Evolutionary conservation across 1,284 basidiomycete genomes (phyloP).

Genomic region (Puccinia triticina): DNA sequence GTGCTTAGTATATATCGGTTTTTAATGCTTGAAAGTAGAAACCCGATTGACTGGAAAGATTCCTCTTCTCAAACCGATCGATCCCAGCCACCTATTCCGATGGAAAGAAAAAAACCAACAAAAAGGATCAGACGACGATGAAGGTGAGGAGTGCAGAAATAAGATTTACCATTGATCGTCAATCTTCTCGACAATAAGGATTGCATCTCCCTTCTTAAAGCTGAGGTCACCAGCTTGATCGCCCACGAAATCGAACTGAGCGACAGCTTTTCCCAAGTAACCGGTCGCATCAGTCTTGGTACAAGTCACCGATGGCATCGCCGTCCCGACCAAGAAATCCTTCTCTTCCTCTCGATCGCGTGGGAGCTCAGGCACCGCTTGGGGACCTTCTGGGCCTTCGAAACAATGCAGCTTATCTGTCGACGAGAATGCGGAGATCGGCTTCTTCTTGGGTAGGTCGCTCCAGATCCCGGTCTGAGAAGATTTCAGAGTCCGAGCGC

Average conservation of each 20-base stretch:
- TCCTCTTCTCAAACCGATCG: conserved; percentile 45
- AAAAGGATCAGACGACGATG: not conserved
- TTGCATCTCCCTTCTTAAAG: conserved; percentile 80
- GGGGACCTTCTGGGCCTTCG: not conserved
- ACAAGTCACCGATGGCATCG: conserved; percentile 30
- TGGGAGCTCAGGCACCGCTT: not conserved
- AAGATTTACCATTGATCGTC: conserved; percentile 74
- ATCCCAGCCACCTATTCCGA: conserved; percentile 37
- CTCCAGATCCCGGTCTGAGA: not conserved
- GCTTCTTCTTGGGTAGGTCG: not conserved
- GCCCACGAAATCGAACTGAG: conserved; percentile 33
- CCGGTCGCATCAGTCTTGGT: conserved; percentile 28
- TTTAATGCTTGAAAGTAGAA: conserved; percentile 1
- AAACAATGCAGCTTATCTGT: conserved; percentile 11
- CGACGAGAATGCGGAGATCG: conserved; percentile 4
- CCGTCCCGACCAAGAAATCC: conserved; percentile 37
- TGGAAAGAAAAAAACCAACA: not conserved
- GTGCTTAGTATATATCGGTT: no score
- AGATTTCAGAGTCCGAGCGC: not conserved
- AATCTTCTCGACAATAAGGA: conserved; percentile 73
- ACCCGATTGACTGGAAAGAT: conserved; percentile 48
- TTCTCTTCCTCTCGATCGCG: not conserved
- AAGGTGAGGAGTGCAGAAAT: not conserved
- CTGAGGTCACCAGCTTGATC: conserved; percentile 74
- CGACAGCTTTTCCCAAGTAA: conserved; percentile 26